phyloP scores from a whole-genome alignment of 148 eudicot species.

The Cornus kousa region DNA sequence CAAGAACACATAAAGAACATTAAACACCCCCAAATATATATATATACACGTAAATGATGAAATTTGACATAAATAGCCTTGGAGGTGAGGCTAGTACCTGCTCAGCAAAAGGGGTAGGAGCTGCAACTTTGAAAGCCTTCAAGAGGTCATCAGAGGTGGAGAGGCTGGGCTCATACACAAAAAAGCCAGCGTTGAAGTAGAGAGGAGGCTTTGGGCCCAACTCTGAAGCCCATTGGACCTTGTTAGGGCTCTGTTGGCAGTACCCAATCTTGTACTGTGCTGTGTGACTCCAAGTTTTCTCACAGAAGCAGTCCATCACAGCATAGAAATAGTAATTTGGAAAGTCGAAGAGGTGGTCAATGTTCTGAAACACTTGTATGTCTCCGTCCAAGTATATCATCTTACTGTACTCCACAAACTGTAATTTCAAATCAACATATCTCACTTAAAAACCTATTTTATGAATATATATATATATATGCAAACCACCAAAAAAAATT shows the following conservation, averaged over 20 bases:
- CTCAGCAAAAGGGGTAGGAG: conserved; percentile 39
- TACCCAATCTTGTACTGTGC: conserved; percentile 35
- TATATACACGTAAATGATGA: no score
- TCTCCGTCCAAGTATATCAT: conserved; percentile 49
- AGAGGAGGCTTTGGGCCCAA: conserved; percentile 37
- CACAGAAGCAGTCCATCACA: conserved; percentile 45
- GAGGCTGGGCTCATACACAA: conserved; percentile 34
- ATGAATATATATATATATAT: no score
- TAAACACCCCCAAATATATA: no score
- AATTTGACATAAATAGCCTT: not conserved
- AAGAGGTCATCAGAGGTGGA: conserved; percentile 29
- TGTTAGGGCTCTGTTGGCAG: conserved; percentile 35
- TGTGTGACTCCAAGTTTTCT: conserved; percentile 35
- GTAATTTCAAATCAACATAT: not conserved
- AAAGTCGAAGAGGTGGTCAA: conserved; percentile 36
- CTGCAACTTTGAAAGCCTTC: conserved; percentile 21
- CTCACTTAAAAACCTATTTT: no score
- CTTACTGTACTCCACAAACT: conserved; percentile 17
- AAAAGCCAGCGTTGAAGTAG: conserved; percentile 53
- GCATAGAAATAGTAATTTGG: conserved; percentile 32
- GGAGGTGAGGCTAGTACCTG: conserved; percentile 14
- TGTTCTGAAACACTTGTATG: conserved; percentile 39
- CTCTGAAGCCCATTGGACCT: conserved; percentile 28
- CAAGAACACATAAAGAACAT: not conserved
- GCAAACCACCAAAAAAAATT: no score